Evolutionary conservation across 1,284 basidiomycete genomes (phyloP).

Genomic region (Cryptococcus maquisensis): DNA sequence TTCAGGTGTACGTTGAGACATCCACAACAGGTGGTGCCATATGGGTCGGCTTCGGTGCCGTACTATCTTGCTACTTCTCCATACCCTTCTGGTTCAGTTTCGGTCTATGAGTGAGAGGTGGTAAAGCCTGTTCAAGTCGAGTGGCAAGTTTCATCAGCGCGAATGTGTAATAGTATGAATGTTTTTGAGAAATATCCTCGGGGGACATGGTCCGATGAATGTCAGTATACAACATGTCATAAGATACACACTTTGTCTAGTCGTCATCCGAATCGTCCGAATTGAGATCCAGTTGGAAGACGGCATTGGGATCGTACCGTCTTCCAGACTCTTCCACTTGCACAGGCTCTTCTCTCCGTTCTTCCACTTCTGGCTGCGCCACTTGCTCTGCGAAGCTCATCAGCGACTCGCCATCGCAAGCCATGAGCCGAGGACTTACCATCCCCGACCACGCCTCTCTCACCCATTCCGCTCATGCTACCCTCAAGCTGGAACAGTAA

Average conservation of each 20-base stretch:
- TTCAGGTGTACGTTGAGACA: too few species aligned
- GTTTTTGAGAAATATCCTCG: not conserved
- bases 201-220: not conserved
- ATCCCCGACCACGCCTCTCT: slow-evolving; percentile 30
- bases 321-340: slow-evolving; percentile 33
- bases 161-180: too few species aligned
- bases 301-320: slow-evolving; percentile 35
- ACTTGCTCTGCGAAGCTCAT: not conserved
- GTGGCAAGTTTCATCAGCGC: too few species aligned
- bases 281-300: slow-evolving; percentile 40
- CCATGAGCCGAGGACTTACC: slow-evolving; percentile 18
- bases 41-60: too few species aligned
- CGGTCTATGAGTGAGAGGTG: too few species aligned
- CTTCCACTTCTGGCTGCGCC: not conserved
- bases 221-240: not conserved
- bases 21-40: too few species aligned
- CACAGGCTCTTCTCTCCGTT: slow-evolving; percentile 1
- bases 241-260: not conserved
- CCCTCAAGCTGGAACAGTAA: slow-evolving; percentile 41
- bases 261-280: slow-evolving; percentile 33
- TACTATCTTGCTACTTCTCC: too few species aligned
- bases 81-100: too few species aligned
- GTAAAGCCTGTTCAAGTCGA: too few species aligned
- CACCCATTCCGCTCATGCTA: slow-evolving; percentile 39
- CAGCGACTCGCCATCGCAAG: too few species aligned